phyloP scores from a whole-genome alignment of 2,329 filamentous ascomycete species.

The Aspergillus cejpii region DNA sequence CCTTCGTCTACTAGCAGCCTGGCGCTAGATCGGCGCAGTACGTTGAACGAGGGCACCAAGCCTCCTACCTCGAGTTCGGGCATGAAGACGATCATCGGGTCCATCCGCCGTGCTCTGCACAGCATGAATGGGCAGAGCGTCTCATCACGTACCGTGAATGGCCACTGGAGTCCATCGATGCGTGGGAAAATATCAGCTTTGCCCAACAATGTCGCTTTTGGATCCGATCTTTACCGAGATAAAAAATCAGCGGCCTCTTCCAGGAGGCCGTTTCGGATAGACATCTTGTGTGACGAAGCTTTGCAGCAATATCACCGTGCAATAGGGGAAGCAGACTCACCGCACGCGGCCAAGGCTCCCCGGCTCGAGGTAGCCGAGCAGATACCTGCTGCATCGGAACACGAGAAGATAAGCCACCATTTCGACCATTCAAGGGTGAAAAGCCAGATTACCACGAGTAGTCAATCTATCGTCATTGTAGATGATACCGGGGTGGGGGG shows the following conservation, averaged over 20 bases:
- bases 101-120: constrained; percentile 74
- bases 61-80: constrained; percentile 48
- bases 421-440: constrained; percentile 29
- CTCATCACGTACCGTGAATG: constrained; percentile 32
- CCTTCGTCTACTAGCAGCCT: constrained; percentile 23
- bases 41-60: constrained; percentile 24
- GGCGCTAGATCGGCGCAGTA: constrained; percentile 26
- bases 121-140: constrained; percentile 43
- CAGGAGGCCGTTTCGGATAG: constrained; percentile 60
- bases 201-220: constrained; percentile 42
- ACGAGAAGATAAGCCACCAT: neutral
- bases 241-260: constrained; percentile 30
- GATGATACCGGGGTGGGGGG: constrained; percentile 51
- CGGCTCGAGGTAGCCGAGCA: constrained; percentile 6
- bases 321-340: constrained; percentile 39
- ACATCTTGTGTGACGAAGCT: constrained; percentile 71
- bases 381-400: neutral
- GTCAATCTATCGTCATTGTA: constrained; percentile 83
- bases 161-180: constrained; percentile 28
- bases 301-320: constrained; percentile 72
- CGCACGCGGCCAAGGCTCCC: constrained; percentile 4
- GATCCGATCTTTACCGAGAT: constrained; percentile 40
- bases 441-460: constrained; percentile 66
- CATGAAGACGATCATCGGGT: constrained; percentile 79
- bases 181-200: constrained; percentile 38